Base-by-base conservation (phyloP, 78 protist genomes). In the Dictyostelium intermedium region DNA sequence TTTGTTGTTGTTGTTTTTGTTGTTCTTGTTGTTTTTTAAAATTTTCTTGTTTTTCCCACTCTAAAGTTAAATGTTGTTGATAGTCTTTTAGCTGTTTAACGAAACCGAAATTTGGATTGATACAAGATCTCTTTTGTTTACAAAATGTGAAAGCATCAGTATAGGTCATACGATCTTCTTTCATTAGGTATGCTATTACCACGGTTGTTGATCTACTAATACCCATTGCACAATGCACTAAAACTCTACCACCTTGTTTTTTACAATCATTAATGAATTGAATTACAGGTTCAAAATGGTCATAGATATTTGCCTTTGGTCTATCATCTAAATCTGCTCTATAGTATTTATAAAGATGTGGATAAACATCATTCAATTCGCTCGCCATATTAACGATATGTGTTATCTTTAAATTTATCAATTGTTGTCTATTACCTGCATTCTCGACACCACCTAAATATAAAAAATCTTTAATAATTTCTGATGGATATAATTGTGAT, bases 221-320 rank as follows among this genome's bases (percentile, higher is more conserved):
- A n/a, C 97, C 97, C 97, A 87, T 89, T 39, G 97, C 97, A 16
- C 97, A 95, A 63, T 95, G 97, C 11, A 95, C 91, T n/a, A 95
- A 37, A 8, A 87, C 79, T 32, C 91, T 43, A 35, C 92, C 91
- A 45, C 83, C 83, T 3, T 6, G n/a, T 27, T 41, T 23, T 30
- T 82, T 78, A 20, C 72, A 53, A n/a, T 37, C 37, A 47, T 85
- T 47, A 1, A 92, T 92, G 53, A 92, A 92, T 16, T 82, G 30
- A 45, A 83, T 82, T 6, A 70, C 18, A 23, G 86, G 80, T 72
- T 34, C 50, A 25, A 92, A 92, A n/a, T 85, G 91, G 2, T 34
- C 50, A 16, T 80, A 16, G n/a, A 92, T 92, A 18, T 83, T 60
- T 16, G 84, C 91, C 5, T 53, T 39, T 6, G 76, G 80, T 8